phyloP scores from a whole-genome alignment of 176 grass and related monocot species.

The Triticum dicoccoides region DNA sequence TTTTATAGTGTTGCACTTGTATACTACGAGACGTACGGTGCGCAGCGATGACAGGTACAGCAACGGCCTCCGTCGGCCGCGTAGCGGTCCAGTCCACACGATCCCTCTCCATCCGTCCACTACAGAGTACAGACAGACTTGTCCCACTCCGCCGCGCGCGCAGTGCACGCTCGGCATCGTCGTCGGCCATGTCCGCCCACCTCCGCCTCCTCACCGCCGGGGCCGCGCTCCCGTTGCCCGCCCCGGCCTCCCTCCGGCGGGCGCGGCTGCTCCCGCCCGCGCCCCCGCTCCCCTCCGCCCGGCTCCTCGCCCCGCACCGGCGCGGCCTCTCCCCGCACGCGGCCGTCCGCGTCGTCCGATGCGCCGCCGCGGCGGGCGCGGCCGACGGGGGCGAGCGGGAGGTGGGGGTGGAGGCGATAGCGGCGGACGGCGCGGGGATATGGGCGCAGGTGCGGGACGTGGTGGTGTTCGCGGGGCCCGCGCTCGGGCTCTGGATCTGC shows the following conservation, averaged over 20 bases:
- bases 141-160: too few relatives aligned
- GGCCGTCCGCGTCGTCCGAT: neutral
- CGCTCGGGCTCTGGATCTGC: constrained; percentile 84
- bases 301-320: neutral
- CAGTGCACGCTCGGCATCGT: too few relatives aligned
- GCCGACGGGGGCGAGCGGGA: neutral
- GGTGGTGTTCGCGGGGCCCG: constrained; percentile 65
- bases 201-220: constrained; percentile 38
- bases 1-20: too few relatives aligned
- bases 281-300: neutral
- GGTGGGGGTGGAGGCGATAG: neutral
- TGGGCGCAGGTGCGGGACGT: constrained; percentile 75
- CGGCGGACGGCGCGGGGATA: constrained; percentile 34
- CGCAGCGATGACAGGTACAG: neutral
- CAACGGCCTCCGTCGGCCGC: neutral
- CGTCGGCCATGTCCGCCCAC: constrained; percentile 6
- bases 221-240: neutral
- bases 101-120: neutral
- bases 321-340: neutral
- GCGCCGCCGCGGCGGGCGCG: neutral
- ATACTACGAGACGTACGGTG: neutral
- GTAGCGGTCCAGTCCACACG: neutral
- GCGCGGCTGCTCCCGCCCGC: neutral
- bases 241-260: neutral
- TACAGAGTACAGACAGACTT: neutral